Evolutionary conservation across 176 grass and related monocot genomes (phyloP), one percentile per base, ranked within the genome.

Genomic region (Phyllostachys edulis): DNA sequence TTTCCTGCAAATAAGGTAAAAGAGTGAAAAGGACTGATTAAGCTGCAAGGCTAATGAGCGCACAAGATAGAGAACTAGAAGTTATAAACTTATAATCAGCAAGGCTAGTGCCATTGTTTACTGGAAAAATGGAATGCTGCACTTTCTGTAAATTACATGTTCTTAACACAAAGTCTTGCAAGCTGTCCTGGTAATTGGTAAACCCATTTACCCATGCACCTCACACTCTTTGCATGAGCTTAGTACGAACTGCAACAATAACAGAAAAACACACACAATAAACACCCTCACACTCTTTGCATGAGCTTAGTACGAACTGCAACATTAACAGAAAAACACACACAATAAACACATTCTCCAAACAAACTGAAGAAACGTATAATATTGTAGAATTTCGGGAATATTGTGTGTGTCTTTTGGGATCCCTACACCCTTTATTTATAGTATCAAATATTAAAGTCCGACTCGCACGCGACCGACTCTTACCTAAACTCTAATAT

Each of bases 231-330:
- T 82, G 84, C 66, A 50, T 86, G 73, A 82, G 54, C 67, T 15
- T 20, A 27, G 66, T 85, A 85, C 69, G 46, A 86, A 82, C 83
- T 18, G 78, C 69, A 76, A 82, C 17, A 36, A 15, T 29, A 89
- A 80, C 87, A 69, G 82, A 85, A 89, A 29, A 76, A 67, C 77
- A 63, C 40, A 81, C 77, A 40, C 39, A 56, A n/a, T n/a, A n/a
- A n/a, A n/a, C n/a, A n/a, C n/a, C 21, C 18, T 69, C 62, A 81
- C 75, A 87, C 79, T 74, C 69, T 90, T 90, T 82, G 84, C 66
- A 50, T 86, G 73, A 82, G 54, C 67, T 15, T 20, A 27, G 66
- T 85, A 85, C 69, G 46, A 86, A 82, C 29, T 29, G 29, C 29
- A 29, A 29, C 0, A 29, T 29, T 29, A 29, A 29, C 29, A 29